phyloP scores from a whole-genome alignment of 1,284 basidiomycete genomes.

The Earliella scabrosa region DNA sequence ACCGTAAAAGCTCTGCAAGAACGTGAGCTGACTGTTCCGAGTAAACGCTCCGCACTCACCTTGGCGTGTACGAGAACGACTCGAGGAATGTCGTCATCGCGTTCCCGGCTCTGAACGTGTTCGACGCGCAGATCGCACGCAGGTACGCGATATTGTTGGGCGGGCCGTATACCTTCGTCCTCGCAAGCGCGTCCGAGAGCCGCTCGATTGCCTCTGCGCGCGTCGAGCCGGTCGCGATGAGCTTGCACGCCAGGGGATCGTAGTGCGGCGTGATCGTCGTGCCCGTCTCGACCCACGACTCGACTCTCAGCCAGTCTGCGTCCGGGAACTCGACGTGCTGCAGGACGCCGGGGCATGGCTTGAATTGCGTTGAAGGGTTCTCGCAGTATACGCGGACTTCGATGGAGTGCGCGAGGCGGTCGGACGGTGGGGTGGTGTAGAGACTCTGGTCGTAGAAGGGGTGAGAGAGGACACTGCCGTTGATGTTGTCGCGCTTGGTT shows the following conservation, averaged over 20 bases:
- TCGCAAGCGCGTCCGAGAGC: constrained; percentile 41
- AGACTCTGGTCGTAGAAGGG: constrained; percentile 38
- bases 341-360: constrained; percentile 65
- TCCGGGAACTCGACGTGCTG: constrained; percentile 54
- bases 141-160: constrained; percentile 64
- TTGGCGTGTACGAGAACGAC: constrained; percentile 46
- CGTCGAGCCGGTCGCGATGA: constrained; percentile 49
- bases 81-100: constrained; percentile 63
- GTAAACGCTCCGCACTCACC: constrained; percentile 33
- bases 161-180: constrained; percentile 49
- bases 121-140: constrained; percentile 44
- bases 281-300: constrained; percentile 58
- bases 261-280: constrained; percentile 57
- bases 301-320: constrained; percentile 54
- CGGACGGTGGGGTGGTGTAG: constrained; percentile 33
- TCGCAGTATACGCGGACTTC: constrained; percentile 73
- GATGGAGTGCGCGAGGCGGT: constrained; percentile 47
- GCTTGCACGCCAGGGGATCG: constrained; percentile 61
- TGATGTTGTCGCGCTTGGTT: constrained; percentile 32
- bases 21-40: not conserved
- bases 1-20: constrained; percentile 55
- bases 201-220: constrained; percentile 47
- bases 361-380: constrained; percentile 62
- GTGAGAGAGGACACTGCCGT: constrained; percentile 24
- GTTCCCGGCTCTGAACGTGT: constrained; percentile 48